Base-by-base conservation (phyloP, 768 basidiomycete genomes). In the Paxillus involutus region DNA sequence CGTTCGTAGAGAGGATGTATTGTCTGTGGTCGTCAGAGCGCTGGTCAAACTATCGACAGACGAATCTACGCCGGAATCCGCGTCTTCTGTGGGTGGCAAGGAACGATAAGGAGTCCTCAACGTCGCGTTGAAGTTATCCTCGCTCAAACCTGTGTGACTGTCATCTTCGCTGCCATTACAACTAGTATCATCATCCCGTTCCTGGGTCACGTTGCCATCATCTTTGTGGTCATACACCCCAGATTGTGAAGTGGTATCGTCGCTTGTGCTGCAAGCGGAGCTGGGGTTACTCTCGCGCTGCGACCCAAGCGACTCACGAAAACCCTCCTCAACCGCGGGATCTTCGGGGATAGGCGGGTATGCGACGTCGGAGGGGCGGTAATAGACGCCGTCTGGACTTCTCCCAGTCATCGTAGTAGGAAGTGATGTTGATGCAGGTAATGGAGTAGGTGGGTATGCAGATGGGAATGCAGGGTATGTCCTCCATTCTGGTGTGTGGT, bases 401-500 rank as follows among this genome's bases (percentile, higher is more conserved):
- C 50, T 12, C 13, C 52, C 30, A 10, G 47, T 53, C 16, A 59
- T 47, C 17, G 52, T 63, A 9, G 43, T 47, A 54, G 67, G 72
- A 44, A 74, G 71, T 17, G 63, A 67, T 24, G 73, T 61, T 3
- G 75, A 67, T 16, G 69, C 67, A 19, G 72, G 72, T n/a, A 82
- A 59, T 11, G 87, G 88, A 13, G 86, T 89, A 0, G 86, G 76
- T 9, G 88, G 88, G 62, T 91, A 91, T 33, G 89, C 89, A 5
- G 89, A 83, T 30, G 89, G 89, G 49, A 89, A 85, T 16, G 84
- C 75, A 12, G 88, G 88, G 59, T 89, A 91, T 64, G 80, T 73
- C 52, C 85, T 72, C 87, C 87, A 90, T 58, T 90, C 87, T 39
- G 86, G 81, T n/a, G 62, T 68, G n/a, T 61, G 67, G 39, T 60